Conservation (phyloP, 2,329 filamentous ascomycete genomes). For the Penicillium sp. region DNA sequence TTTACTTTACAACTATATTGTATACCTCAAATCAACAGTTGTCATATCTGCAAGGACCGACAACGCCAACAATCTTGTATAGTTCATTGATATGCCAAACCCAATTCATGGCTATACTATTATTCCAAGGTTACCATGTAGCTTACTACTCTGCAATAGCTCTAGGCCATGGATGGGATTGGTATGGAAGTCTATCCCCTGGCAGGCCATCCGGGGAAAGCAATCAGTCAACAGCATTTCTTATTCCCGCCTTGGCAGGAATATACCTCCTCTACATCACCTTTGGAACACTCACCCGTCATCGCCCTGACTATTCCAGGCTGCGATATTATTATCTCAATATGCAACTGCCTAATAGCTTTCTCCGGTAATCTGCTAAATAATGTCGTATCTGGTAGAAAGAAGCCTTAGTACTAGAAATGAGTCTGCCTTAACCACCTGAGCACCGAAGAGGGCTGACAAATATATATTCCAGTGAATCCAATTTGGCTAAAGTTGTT, state of each 20-base stretch:
- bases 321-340: not conserved
- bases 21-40: not conserved
- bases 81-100: not conserved
- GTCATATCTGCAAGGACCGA: not conserved
- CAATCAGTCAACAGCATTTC: constrained; percentile 5
- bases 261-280: not conserved
- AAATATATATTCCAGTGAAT: not conserved
- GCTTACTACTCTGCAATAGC: not conserved
- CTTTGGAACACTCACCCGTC: not conserved
- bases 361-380: too few species aligned
- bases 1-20: not conserved
- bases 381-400: not conserved
- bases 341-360: not conserved
- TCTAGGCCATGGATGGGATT: not conserved
- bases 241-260: not conserved
- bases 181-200: too few species aligned
- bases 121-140: not conserved
- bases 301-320: not conserved
- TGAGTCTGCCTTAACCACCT: not conserved
- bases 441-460: not conserved
- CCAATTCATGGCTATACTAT: not conserved
- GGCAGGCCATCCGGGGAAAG: not conserved
- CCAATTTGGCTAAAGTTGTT: not conserved
- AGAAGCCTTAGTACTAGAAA: not conserved
- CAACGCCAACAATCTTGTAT: not conserved